phyloP scores from a whole-genome alignment of 1,284 basidiomycete species.

The Pseudozyma pruni region DNA sequence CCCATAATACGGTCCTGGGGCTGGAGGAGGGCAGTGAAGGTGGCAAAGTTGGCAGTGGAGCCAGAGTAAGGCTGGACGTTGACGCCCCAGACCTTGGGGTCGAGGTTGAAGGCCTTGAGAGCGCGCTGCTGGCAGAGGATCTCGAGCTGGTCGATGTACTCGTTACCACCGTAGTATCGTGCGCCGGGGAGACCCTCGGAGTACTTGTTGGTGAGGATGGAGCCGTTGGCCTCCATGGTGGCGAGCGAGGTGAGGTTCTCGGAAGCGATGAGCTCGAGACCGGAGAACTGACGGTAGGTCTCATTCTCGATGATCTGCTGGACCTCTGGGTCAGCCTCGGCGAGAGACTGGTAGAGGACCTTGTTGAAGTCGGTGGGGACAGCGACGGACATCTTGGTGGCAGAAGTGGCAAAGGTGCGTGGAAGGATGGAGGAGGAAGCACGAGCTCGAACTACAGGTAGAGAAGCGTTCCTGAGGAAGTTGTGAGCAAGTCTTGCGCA shows the following conservation, averaged over 20 bases:
- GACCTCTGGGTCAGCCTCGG: conserved; percentile 91
- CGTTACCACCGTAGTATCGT: conserved; percentile 91
- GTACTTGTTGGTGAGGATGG: conserved; percentile 99
- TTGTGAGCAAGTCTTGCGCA: conserved; percentile 45
- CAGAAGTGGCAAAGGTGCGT: conserved; percentile 37
- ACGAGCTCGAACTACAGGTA: conserved; percentile 18
- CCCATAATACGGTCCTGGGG: conserved; percentile 99
- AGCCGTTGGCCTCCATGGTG: conserved; percentile 95
- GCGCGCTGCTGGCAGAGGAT: conserved; percentile 93
- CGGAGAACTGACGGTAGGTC: conserved; percentile 94
- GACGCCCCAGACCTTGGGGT: conserved; percentile 91
- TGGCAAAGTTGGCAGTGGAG: conserved; percentile 81
- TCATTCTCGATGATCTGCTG: conserved; percentile 99
- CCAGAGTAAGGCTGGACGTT: conserved; percentile 99
- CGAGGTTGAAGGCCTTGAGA: conserved; percentile 94
- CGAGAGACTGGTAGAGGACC: conserved; percentile 84
- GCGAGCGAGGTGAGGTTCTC: conserved; percentile 72
- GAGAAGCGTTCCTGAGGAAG: conserved; percentile 31
- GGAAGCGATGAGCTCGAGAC: conserved; percentile 94
- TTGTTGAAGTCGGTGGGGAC: conserved; percentile 75
- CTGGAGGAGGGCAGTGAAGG: conserved; percentile 94
- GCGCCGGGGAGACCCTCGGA: conserved; percentile 76
- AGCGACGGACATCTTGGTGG: conserved; percentile 59
- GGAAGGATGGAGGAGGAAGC: conserved; percentile 21
- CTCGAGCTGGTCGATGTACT: conserved; percentile 95